Conservation (phyloP, 2,329 filamentous ascomycete genomes). For the Talaromyces funiculosus region DNA sequence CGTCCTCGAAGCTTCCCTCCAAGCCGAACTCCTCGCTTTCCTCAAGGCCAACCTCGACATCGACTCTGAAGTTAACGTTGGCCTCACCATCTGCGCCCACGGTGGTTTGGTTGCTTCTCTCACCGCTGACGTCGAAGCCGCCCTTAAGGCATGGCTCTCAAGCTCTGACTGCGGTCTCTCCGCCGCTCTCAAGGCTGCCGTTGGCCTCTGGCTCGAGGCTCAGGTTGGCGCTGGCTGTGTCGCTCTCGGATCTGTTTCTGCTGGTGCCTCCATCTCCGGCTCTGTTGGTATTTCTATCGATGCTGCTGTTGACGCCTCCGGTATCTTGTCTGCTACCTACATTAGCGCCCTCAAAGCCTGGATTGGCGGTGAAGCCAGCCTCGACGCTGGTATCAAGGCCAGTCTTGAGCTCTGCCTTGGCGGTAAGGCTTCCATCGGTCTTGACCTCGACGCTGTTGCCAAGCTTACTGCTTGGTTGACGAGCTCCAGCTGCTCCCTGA, state of each 20-base stretch:
- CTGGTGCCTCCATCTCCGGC: conserved; percentile 25
- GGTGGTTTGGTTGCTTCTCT: conserved; percentile 29
- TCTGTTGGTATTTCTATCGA: conserved; percentile 30
- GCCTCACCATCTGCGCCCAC: conserved; percentile 29
- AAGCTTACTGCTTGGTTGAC: conserved; percentile 30
- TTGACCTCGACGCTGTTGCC: conserved; percentile 26
- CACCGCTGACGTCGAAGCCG: conserved; percentile 27
- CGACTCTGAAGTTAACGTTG: conserved; percentile 26
- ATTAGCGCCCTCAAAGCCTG: conserved; percentile 28
- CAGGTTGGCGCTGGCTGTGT: conserved; percentile 24
- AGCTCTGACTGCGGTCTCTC: conserved; percentile 24
- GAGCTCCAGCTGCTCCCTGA: conserved; percentile 27
- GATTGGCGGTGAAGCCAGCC: conserved; percentile 20
- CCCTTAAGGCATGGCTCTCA: conserved; percentile 28
- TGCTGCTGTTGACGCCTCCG: conserved; percentile 25
- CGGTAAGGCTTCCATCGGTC: conserved; percentile 24
- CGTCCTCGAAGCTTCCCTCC: conserved; percentile 26
- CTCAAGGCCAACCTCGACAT: conserved; percentile 22
- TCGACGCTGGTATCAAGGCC: conserved; percentile 26
- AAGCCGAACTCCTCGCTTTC: conserved; percentile 26
- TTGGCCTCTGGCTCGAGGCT: conserved; percentile 30
- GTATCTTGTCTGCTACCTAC: conserved; percentile 24
- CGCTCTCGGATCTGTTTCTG: conserved; percentile 23
- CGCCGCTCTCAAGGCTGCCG: conserved; percentile 24
- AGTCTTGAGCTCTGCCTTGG: conserved; percentile 25